phyloP scores from a whole-genome alignment of 2,329 filamentous ascomycete species.

The Diaporthe velutina region DNA sequence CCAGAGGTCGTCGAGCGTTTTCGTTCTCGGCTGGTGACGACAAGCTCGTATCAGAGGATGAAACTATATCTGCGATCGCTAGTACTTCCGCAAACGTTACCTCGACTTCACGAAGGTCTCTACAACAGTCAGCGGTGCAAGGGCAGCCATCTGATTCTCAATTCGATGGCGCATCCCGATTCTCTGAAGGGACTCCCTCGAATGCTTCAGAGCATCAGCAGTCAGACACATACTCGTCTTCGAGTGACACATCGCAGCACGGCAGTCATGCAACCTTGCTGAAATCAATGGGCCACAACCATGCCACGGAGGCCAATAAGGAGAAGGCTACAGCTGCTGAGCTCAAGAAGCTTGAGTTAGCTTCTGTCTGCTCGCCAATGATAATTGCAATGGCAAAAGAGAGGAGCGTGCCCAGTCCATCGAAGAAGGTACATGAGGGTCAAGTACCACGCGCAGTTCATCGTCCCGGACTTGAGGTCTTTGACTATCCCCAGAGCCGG shows the following conservation, averaged over 20 bases:
- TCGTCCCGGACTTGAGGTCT: background rate
- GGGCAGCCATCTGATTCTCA: constrained; percentile 5
- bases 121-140: background rate
- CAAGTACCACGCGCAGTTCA: background rate
- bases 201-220: background rate
- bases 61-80: background rate
- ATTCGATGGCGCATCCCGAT: background rate
- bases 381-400: constrained; percentile 24
- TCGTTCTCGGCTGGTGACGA: constrained; percentile 24
- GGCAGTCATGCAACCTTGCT: constrained; percentile 18
- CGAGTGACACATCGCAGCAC: constrained; percentile 24
- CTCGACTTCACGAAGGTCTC: background rate
- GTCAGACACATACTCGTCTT: background rate
- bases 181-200: background rate
- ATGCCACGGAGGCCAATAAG: constrained; percentile 2
- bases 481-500: background rate
- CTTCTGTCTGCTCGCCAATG: constrained; percentile 20
- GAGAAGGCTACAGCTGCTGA: background rate
- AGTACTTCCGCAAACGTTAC: background rate
- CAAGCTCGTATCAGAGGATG: background rate
- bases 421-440: constrained; percentile 19
- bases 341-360: constrained; percentile 2
- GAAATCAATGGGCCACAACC: constrained; percentile 33
- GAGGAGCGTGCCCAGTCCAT: constrained; percentile 20
- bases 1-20: background rate